These are phyloP conservation scores for Babjeviella inositovora DNA, from an alignment of 805 yeast species.

Conservation along the genomic window DNA sequence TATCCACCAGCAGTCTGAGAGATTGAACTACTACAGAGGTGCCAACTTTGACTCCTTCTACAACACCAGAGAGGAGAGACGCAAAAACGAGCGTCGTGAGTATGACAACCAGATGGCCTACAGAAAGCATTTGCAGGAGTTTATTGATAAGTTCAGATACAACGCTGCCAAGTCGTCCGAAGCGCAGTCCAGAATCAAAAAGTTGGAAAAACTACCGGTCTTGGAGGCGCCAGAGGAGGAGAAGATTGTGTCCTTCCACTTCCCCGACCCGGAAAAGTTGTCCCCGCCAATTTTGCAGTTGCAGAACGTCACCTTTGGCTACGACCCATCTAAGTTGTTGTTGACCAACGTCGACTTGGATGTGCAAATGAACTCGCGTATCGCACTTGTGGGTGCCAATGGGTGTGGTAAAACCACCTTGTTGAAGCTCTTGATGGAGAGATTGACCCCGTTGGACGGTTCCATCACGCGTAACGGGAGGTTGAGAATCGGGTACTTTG, in stretches of 20 bases:
- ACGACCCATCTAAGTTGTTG: constrained; percentile 45
- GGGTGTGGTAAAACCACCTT: constrained; percentile 99
- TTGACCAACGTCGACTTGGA: constrained; percentile 72
- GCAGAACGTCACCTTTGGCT: constrained; percentile 78
- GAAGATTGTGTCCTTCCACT: constrained; percentile 65
- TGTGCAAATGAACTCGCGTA: constrained; percentile 86
- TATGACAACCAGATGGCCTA: constrained; percentile 96
- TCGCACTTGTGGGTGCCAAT: constrained; percentile 96
- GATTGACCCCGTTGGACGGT: constrained; percentile 61
- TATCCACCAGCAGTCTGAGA: constrained; percentile 93
- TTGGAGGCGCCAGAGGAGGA: constrained; percentile 94
- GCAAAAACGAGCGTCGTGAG: constrained; percentile 84
- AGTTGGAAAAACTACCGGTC: constrained; percentile 84
- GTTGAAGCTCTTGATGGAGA: constrained; percentile 73
- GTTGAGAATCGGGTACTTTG: constrained; percentile 88
- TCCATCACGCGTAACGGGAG: constrained; percentile 68
- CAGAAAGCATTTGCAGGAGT: constrained; percentile 83
- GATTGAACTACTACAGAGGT: constrained; percentile 91
- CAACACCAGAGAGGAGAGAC: constrained; percentile 87
- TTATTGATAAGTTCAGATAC: constrained; percentile 92
- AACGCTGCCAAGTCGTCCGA: constrained; percentile 96
- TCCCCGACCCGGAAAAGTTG: constrained; percentile 88
- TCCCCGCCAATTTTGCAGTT: constrained; percentile 91
- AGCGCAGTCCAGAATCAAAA: constrained; percentile 96
- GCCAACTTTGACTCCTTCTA: constrained; percentile 89